Base-by-base conservation (phyloP, 2,329 filamentous ascomycete genomes). In the Trichophyton schoenleinii region DNA sequence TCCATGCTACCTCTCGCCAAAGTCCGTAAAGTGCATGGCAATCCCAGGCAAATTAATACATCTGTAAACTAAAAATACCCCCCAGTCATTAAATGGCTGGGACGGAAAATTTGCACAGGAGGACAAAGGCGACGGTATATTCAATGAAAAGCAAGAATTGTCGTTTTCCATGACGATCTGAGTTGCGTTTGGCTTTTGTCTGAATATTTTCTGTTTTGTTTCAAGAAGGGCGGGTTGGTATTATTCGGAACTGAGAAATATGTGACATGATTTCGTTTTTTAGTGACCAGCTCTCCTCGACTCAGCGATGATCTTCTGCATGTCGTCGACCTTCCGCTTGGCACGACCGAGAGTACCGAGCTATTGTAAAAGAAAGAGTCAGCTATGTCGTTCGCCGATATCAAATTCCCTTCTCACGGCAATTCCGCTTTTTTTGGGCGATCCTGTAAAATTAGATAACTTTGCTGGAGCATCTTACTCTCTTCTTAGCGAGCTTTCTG, bases 251-350 rank as follows among this genome's bases (percentile, higher is more conserved):
- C n/a, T 55, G 52, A 28, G n/a, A 55, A 22, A 55, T 55, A 55
- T 34, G 25, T 55, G 52, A 55, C 52, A 55, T 55, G 25, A 55
- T 55, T 55, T 28, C 31, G 52, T 55, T 55, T 28, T 78, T 82
- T 86, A 87, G 80, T 87, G 85, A 78, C 59, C 85, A 66, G 84
- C 81, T 76, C 87, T 83, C 80, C 92, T 91, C 77, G 91, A 87
- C 83, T 97, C 94, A 74, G 92, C 90, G 77, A 99, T 99, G 80
- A 99, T 89, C 74, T 89, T 86, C 82, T 91, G 89, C 82, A 99
- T 90, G 83, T 97, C 92, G 78, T 99, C 94, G 71, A 99, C 94
- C 92, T 99, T 99, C 78, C 85, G 87, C 92, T 99, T 99, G 76
- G 92, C 92, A 79, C 94, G 92, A 76, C 89, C 89, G 80, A 97